Conservation (phyloP, 345 rosid genomes). For the Eucalyptus rudis region DNA sequence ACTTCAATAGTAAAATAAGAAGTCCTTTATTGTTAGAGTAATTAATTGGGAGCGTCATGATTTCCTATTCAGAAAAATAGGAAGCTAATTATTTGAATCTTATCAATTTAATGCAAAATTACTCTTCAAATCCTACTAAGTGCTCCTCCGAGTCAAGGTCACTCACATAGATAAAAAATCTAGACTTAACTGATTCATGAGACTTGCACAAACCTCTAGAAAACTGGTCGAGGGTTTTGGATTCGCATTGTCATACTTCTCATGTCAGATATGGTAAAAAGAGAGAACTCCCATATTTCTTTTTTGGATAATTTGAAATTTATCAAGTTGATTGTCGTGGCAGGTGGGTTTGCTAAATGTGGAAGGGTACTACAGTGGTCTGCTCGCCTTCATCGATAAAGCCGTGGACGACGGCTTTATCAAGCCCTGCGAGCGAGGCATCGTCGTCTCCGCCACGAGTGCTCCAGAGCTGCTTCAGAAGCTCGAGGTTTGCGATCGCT, state of each 20-base stretch:
- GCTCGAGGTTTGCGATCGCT: conserved; percentile 28
- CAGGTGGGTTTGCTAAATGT: conserved; percentile 44
- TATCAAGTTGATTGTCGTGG: neutral
- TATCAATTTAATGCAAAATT: neutral
- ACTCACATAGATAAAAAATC: too few relatives aligned
- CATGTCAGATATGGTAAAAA: too few relatives aligned
- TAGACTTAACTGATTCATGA: neutral
- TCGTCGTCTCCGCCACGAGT: conserved; percentile 48
- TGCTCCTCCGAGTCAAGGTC: too few relatives aligned
- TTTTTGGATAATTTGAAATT: neutral
- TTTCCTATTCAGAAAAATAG: too few relatives aligned
- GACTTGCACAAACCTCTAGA: neutral
- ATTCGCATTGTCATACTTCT: neutral
- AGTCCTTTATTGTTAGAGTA: neutral
- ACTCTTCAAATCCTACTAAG: too few relatives aligned
- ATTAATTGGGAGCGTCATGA: neutral
- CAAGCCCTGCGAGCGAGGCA: conserved; percentile 40
- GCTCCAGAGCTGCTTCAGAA: conserved; percentile 39
- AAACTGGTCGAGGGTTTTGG: neutral
- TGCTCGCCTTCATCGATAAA: conserved; percentile 32
- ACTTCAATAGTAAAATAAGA: neutral
- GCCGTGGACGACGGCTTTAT: conserved; percentile 45
- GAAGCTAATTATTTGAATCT: neutral
- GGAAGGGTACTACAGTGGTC: conserved; percentile 25
- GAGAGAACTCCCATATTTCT: neutral